Conservation (phyloP, 345 rosid genomes). For the Linum trigynum region DNA sequence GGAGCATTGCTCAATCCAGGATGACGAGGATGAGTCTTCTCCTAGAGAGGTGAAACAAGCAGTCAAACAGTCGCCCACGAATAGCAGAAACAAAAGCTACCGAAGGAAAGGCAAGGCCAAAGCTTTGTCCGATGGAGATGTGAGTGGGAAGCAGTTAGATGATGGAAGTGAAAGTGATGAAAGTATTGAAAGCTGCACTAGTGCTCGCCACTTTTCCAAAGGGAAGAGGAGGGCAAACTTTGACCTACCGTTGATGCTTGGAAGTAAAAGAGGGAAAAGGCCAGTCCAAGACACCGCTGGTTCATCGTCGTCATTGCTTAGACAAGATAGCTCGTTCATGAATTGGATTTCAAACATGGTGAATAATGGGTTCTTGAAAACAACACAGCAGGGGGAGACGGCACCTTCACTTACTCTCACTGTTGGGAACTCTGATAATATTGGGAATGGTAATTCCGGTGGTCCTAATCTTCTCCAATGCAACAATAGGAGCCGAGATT, state of each 20-base stretch:
- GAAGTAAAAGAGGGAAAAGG: conserved; percentile 55
- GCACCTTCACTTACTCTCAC: conserved; percentile 34
- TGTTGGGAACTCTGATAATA: conserved; percentile 23
- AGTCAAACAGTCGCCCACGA: conserved; percentile 20
- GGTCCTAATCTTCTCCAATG: conserved; percentile 15
- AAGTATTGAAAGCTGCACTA: conserved; percentile 85
- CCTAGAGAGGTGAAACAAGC: conserved; percentile 16
- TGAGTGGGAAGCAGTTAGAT: conserved; percentile 28
- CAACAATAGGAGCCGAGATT: conserved; percentile 16
- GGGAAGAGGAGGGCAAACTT: conserved; percentile 42
- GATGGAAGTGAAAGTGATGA: conserved; percentile 57
- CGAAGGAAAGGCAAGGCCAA: conserved; percentile 49
- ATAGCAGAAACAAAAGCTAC: conserved; percentile 23
- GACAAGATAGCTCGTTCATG: conserved; percentile 75
- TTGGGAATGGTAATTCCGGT: conserved; percentile 15
- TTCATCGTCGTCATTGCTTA: conserved; percentile 39
- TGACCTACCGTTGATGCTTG: conserved; percentile 41
- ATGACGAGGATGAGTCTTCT: conserved; percentile 15
- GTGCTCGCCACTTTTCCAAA: conserved; percentile 33
- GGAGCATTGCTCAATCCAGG: conserved; percentile 24
- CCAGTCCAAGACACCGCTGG: conserved; percentile 38
- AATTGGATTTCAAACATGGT: conserved; percentile 87
- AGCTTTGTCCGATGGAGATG: conserved; percentile 50
- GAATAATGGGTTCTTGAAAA: conserved; percentile 44
- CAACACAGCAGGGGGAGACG: conserved; percentile 21